Percentiles rank a stretch among this genome's conserved stretches.
These are phyloP conservation scores for Apiospora kogelbergensis DNA, from an alignment of 2,329 filamentous ascomycete genomes.

Conservation along the genomic window DNA sequence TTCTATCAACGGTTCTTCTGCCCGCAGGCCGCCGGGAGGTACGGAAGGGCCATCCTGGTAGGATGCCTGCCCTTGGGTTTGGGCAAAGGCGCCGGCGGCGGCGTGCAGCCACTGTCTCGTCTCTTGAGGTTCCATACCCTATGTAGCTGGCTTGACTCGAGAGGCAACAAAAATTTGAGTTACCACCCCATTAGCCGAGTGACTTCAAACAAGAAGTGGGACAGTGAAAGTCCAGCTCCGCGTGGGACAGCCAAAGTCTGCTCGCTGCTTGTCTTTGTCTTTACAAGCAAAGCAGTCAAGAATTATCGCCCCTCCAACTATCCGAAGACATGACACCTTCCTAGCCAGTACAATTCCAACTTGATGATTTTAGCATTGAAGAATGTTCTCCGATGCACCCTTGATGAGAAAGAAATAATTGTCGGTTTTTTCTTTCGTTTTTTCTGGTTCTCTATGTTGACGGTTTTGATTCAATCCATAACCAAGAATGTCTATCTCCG, in stretches of 20 bases:
- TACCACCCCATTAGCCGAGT: not conserved
- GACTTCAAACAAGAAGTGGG: not conserved
- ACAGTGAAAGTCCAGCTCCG: not conserved
- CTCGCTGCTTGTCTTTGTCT: not conserved
- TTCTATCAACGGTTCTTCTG: not conserved
- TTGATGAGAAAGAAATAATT: not conserved
- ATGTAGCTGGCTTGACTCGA: not conserved
- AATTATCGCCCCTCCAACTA: not conserved
- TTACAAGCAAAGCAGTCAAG: not conserved
- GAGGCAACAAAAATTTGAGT: not conserved
- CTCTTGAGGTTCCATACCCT: not conserved
- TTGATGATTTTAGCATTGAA: not conserved
- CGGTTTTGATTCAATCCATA: not conserved
- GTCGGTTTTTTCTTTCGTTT: not conserved
- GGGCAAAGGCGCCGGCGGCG: conserved; percentile 5
- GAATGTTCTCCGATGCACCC: not conserved
- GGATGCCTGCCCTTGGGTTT: not conserved
- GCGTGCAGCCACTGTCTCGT: conserved; percentile 1
- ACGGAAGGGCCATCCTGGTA: not conserved
- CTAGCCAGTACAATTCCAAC: not conserved
- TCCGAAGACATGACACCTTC: not conserved
- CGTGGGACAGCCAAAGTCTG: not conserved
- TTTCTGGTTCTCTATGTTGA: not conserved
- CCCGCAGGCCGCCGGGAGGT: not conserved
- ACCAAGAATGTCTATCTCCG: not conserved